Evolutionary conservation across 345 rosid genomes (phyloP).

Genomic region (Alliaria petiolata): DNA sequence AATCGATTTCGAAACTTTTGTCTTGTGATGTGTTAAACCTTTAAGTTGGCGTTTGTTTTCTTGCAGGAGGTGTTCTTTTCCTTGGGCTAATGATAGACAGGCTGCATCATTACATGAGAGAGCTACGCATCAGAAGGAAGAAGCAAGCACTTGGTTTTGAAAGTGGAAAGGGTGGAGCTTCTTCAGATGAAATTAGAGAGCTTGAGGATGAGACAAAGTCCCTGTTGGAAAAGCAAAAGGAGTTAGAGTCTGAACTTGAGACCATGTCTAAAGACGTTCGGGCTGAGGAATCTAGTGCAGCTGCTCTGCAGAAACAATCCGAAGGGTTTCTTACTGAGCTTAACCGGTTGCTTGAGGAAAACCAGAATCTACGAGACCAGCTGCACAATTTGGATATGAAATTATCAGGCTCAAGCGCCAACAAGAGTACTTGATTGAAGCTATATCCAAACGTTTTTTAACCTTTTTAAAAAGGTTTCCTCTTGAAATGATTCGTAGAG

Average conservation of each 20-base stretch:
- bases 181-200: slow-evolving; percentile 39
- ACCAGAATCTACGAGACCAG: too few species aligned
- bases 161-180: slow-evolving; percentile 39
- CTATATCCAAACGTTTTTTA: too few species aligned
- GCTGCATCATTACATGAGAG: slow-evolving; percentile 72
- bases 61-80: slow-evolving; percentile 61
- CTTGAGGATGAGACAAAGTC: slow-evolving; percentile 45
- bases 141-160: slow-evolving; percentile 46
- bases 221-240: slow-evolving; percentile 35
- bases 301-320: slow-evolving; percentile 71
- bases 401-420: too few species aligned
- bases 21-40: too few species aligned
- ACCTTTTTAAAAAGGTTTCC: too few species aligned
- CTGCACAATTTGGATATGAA: too few species aligned
- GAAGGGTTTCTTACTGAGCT: slow-evolving; percentile 75
- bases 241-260: slow-evolving; percentile 46
- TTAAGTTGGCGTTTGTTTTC: too few species aligned
- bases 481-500: too few species aligned
- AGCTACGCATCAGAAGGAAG: slow-evolving; percentile 64
- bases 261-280: slow-evolving; percentile 42
- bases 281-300: slow-evolving; percentile 52
- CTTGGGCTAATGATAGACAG: slow-evolving; percentile 70
- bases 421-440: too few species aligned
- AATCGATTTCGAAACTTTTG: too few species aligned
- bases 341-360: too few species aligned